Conservation (phyloP, 2,329 filamentous ascomycete species). For the Aureobasidium mangrovei region DNA sequence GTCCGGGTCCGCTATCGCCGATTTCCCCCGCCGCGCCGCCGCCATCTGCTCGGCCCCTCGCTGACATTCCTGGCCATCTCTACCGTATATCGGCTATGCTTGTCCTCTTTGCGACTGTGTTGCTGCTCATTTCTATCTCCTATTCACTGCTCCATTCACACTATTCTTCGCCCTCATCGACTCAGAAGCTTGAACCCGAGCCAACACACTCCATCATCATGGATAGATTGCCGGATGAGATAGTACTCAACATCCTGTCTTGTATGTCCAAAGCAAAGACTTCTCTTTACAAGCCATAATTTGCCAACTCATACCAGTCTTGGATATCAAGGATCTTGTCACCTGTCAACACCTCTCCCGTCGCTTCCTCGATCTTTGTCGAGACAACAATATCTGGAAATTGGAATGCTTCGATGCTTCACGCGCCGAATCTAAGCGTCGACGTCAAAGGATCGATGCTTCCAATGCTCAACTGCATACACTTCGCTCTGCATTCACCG, state of each 20-base stretch:
- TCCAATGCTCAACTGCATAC: background rate
- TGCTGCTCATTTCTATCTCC: background rate
- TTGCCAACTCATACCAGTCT: conserved; percentile 36
- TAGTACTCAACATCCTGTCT: conserved; percentile 35
- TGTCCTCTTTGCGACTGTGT: too few relatives aligned
- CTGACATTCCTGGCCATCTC: too few relatives aligned
- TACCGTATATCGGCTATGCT: too few relatives aligned
- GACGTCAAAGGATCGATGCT: conserved; percentile 35
- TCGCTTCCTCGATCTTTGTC: conserved; percentile 55
- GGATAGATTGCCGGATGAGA: conserved; percentile 29
- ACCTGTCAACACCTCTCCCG: conserved; percentile 61
- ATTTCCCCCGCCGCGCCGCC: too few relatives aligned
- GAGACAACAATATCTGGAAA: conserved; percentile 72
- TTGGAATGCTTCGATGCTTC: conserved; percentile 64
- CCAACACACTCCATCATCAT: background rate
- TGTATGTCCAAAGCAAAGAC: conserved; percentile 24
- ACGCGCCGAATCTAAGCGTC: conserved; percentile 53
- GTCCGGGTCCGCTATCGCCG: too few relatives aligned
- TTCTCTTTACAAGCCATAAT: conserved; percentile 3
- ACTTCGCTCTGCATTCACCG: conserved; percentile 1
- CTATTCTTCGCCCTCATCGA: background rate
- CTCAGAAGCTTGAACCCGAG: too few relatives aligned
- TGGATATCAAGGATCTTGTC: conserved; percentile 57
- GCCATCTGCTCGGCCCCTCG: too few relatives aligned
- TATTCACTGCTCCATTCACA: background rate